These are phyloP conservation scores for Suhomyces taliae DNA, from an alignment of 1,139 yeast species.

Conservation along the genomic window DNA sequence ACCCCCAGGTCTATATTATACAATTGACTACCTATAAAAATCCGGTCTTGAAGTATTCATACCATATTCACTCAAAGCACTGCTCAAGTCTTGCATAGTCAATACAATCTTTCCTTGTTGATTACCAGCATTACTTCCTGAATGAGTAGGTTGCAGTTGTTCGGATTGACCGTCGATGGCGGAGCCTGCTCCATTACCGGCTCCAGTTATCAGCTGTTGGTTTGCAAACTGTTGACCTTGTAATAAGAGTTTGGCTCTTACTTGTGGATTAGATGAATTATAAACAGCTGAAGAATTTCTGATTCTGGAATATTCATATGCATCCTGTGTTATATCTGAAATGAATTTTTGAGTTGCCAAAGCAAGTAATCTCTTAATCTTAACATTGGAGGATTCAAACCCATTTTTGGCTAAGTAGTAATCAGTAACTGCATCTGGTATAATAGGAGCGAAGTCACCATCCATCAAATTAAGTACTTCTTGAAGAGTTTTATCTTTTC, in stretches of 20 bases:
- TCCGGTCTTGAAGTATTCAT: conserved; percentile 89
- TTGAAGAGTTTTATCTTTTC: conserved; percentile 83
- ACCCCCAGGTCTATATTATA: not conserved
- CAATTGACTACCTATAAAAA: conserved; percentile 57
- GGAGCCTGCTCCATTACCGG: conserved; percentile 38
- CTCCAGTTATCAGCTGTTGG: conserved; percentile 42
- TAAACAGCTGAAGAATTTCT: conserved; percentile 82
- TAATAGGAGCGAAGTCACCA: conserved; percentile 86
- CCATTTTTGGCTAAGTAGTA: conserved; percentile 90
- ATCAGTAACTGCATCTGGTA: conserved; percentile 98
- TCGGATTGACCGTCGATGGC: conserved; percentile 39
- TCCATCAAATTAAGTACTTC: conserved; percentile 89
- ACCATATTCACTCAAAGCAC: conserved; percentile 90
- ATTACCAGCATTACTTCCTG: conserved; percentile 50
- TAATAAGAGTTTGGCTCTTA: conserved; percentile 73
- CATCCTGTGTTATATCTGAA: conserved; percentile 93
- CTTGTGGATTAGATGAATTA: conserved; percentile 82
- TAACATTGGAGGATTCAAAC: conserved; percentile 73
- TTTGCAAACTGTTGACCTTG: conserved; percentile 64
- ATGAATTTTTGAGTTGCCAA: conserved; percentile 95
- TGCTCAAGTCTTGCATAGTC: conserved; percentile 86
- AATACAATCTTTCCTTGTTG: conserved; percentile 76
- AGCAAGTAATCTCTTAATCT: conserved; percentile 83
- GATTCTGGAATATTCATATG: conserved; percentile 91
- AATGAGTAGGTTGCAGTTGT: conserved; percentile 33